Percentiles rank a stretch among this genome's conserved stretches.
Conservation (phyloP, 2,329 filamentous ascomycete species). For the Pezicula radicicola region DNA sequence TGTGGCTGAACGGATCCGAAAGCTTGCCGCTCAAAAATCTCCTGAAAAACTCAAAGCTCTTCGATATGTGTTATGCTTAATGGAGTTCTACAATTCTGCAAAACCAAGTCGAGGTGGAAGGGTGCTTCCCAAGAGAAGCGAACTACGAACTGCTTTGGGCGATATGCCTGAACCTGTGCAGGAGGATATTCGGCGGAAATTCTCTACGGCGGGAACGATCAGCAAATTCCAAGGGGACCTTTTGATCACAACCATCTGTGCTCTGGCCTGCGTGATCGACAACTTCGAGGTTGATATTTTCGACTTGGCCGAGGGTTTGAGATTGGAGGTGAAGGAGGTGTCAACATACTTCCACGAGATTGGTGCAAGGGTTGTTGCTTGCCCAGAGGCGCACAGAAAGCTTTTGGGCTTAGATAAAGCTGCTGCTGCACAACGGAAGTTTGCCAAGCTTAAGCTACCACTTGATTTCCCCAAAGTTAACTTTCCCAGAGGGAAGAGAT, state of each 20-base stretch:
- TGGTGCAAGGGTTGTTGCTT: constrained; percentile 57
- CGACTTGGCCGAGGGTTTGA: constrained; percentile 68
- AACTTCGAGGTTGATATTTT: constrained; percentile 70
- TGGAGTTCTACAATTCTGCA: constrained; percentile 48
- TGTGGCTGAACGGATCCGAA: constrained; percentile 56
- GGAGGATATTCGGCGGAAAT: constrained; percentile 66
- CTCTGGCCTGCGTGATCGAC: constrained; percentile 68
- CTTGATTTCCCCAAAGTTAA: constrained; percentile 72
- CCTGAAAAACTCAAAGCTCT: constrained; percentile 55
- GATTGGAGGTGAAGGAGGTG: constrained; percentile 68
- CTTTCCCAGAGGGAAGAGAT: constrained; percentile 18
- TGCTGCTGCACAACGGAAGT: constrained; percentile 54
- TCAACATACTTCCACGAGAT: constrained; percentile 73
- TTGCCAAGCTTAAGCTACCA: constrained; percentile 74
- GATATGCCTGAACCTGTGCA: constrained; percentile 60
- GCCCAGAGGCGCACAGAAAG: constrained; percentile 42
- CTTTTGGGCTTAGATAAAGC: constrained; percentile 59
- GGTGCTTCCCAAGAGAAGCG: constrained; percentile 57
- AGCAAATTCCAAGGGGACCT: constrained; percentile 71
- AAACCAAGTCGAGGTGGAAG: constrained; percentile 43
- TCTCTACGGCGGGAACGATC: constrained; percentile 61
- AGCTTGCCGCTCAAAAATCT: constrained; percentile 39
- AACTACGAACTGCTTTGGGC: constrained; percentile 54
- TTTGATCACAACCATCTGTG: constrained; percentile 70
- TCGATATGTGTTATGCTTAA: constrained; percentile 56